Base-by-base conservation (phyloP, 2,329 filamentous ascomycete species). In the Neopestalotiopsis sp. region DNA sequence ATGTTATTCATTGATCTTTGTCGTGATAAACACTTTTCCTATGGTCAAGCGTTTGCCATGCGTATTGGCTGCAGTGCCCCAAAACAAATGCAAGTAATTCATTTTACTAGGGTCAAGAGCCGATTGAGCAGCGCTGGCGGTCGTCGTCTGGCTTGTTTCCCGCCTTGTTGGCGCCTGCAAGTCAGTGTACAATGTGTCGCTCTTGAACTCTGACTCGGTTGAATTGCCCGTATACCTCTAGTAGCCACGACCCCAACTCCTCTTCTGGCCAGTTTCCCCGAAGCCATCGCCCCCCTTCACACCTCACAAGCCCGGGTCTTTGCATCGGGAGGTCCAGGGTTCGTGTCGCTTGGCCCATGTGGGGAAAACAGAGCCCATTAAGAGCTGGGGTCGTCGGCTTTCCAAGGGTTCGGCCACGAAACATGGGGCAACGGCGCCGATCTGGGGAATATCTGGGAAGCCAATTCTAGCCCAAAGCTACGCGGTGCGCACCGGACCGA, bases 401-500 rank as follows among this genome's bases (percentile, higher is more conserved):
- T n/a, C 32, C 24, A 40, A 66, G 28, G 28, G 28, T 60, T 14
- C 34, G 30, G 59, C 24, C 32, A 34, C 32, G 59, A 61, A 34
- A 30, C 24, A 28, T 34, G 59, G 59, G 59, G 28, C 30, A 61
- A 61, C 59, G 59, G 28, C 34, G 59, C 57, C 24, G 45, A 58
- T 67, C 61, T 64, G 61, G 61, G 61, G 61, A 64, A 64, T 28
- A 45, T 45, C 42, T 45, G 40, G 61, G 38, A 10, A 64, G 20
- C 40, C 40, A 45, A 4, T 14, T 20, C 17, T 49, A 28, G n/a
- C 20, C 40, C 61, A 49, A 45, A 28, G 34, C 17, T 57, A 32
- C 52, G 60, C 67, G 67, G 67, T 60, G 34, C 63, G 67, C 42
- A 56, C 34, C 63, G 57, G 63, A 66, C 67, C 67, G 67, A 69